Percentiles rank a stretch among this genome's conserved stretches.
Evolutionary conservation across 2,329 filamentous ascomycete species (phyloP).

Genomic region (Fusarium aywerte): DNA sequence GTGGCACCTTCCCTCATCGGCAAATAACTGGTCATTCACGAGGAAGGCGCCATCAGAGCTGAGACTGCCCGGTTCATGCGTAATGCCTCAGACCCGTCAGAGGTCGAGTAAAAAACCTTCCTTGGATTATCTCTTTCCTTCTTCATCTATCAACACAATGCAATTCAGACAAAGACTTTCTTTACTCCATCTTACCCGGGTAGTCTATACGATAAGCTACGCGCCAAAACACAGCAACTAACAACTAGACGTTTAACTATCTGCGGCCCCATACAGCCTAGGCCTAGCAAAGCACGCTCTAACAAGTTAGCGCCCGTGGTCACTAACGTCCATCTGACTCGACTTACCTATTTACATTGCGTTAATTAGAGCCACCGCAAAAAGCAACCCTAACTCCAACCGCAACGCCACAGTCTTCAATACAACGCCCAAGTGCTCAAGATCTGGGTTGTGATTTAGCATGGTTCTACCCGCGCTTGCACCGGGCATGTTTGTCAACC

Average conservation of each 20-base stretch:
- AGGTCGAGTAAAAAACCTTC: not conserved
- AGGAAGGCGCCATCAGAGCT: conserved; percentile 20
- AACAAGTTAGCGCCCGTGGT: conserved; percentile 28
- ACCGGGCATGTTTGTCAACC: not conserved
- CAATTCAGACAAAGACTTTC: not conserved
- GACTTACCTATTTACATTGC: conserved; percentile 41
- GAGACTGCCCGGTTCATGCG: conserved; percentile 16
- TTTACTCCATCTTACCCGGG: no score
- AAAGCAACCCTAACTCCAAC: conserved; percentile 41
- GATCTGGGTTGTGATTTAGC: conserved; percentile 18
- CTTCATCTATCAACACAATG: not conserved
- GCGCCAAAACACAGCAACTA: not conserved
- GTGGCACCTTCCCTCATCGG: not conserved
- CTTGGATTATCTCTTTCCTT: not conserved
- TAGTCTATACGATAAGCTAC: not conserved
- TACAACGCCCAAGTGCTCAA: conserved; percentile 10
- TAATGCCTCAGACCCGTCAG: not conserved
- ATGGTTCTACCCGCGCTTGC: not conserved
- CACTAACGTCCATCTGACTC: conserved; percentile 17
- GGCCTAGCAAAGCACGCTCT: conserved; percentile 13
- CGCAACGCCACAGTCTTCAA: conserved; percentile 20
- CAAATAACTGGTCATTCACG: not conserved
- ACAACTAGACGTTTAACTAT: conserved; percentile 14
- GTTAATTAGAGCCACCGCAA: conserved; percentile 41
- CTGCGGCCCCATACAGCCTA: conserved; percentile 18